phyloP scores from a whole-genome alignment of 225 moss, liverwort and hornwort genomes.

The Bryum argenteum region DNA sequence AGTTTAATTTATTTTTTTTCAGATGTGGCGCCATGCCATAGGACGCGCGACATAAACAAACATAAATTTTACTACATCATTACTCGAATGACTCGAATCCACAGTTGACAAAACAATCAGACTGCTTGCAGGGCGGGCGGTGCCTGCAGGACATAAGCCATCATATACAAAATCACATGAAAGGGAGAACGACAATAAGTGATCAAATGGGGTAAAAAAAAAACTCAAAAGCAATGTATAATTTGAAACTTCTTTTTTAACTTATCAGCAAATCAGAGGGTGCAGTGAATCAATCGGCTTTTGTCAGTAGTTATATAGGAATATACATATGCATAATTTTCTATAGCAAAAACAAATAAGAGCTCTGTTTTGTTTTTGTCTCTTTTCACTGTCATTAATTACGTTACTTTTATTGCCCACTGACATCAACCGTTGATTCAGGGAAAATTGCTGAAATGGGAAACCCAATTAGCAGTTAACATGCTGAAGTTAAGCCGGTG shows the following conservation, averaged over 20 bases:
- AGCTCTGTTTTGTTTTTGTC: no score
- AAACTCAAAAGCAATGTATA: slow-evolving; percentile 21
- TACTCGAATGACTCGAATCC: neutral
- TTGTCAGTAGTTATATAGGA: slow-evolving; percentile 17
- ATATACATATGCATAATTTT: neutral
- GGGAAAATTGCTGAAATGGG: neutral
- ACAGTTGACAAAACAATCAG: slow-evolving; percentile 22
- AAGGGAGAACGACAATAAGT: slow-evolving; percentile 28
- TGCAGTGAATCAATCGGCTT: slow-evolving; percentile 36
- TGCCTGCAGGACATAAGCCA: slow-evolving; percentile 7
- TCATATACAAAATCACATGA: slow-evolving; percentile 1
- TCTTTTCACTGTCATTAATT: neutral
- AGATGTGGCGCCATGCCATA: no score
- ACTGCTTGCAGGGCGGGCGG: slow-evolving; percentile 6
- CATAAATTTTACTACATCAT: no score
- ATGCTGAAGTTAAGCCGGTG: neutral
- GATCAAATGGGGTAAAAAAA: no score
- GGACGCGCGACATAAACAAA: no score
- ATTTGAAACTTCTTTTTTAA: slow-evolving; percentile 26
- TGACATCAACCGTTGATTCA: slow-evolving; percentile 30
- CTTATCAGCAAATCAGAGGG: slow-evolving; percentile 2
- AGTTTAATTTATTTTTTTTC: no score
- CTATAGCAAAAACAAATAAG: slow-evolving; percentile 11
- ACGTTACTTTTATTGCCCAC: slow-evolving; percentile 19
- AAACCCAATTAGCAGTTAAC: no score